A percentile compares a stretch with the other conserved stretches of the same genome.
These are phyloP conservation scores for Pythium volutum DNA, from an alignment of 352 stramenopile genomes.

Conservation along the genomic window DNA sequence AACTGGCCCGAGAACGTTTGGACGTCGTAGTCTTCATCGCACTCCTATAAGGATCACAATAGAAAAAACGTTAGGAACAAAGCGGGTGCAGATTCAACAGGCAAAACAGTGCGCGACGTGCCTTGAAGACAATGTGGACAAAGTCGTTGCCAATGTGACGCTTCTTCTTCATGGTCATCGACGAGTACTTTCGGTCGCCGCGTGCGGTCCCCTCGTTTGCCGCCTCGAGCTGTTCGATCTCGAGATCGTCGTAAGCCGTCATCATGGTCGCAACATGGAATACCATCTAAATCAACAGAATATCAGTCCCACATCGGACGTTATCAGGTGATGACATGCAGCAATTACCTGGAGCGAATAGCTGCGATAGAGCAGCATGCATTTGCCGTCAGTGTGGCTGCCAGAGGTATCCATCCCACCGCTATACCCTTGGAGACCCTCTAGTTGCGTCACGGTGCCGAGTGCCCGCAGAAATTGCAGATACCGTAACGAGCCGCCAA, in stretches of 20 bases:
- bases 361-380: constrained; percentile 70
- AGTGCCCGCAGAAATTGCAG: constrained; percentile 68
- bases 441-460: constrained; percentile 61
- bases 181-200: constrained; percentile 1
- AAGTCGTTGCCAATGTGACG: constrained; percentile 89
- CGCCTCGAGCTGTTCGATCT: not conserved
- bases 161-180: constrained; percentile 72
- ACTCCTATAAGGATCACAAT: constrained; percentile 36
- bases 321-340: too few relatives aligned
- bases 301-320: not conserved
- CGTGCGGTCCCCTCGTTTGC: not conserved
- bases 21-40: constrained; percentile 71
- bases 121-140: constrained; percentile 83
- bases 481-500: constrained; percentile 73
- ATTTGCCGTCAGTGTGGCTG: constrained; percentile 70
- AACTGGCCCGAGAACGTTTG: constrained; percentile 80
- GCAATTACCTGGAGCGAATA: constrained; percentile 62
- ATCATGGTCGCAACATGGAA: constrained; percentile 89
- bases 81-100: not conserved
- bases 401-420: constrained; percentile 67
- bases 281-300: constrained; percentile 46
- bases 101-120: not conserved
- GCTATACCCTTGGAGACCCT: constrained; percentile 63
- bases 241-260: constrained; percentile 28
- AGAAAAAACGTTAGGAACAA: not conserved